Evolutionary conservation across 495 filamentous ascomycete genomes (phyloP).

Genomic region (Articulospora tetracladia): DNA sequence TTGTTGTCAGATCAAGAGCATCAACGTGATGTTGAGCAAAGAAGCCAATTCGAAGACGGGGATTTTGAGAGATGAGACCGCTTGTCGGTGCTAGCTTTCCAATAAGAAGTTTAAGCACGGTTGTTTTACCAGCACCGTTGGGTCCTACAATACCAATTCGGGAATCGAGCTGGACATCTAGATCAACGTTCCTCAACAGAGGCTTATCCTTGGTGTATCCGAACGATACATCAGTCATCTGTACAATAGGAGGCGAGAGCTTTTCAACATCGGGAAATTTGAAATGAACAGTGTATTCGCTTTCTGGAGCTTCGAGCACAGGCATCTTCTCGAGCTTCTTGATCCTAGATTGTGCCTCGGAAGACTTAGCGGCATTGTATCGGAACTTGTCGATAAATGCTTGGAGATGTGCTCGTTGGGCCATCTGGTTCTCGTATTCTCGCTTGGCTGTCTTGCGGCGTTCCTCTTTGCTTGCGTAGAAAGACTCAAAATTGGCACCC

Average conservation of each 20-base stretch:
- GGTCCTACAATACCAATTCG: conserved; percentile 98
- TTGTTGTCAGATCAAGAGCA: conserved; percentile 82
- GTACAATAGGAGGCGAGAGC: conserved; percentile 93
- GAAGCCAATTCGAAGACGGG: conserved; percentile 86
- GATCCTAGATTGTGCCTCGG: conserved; percentile 95
- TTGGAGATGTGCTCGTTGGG: conserved; percentile 79
- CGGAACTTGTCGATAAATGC: conserved; percentile 99
- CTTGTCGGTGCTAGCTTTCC: conserved; percentile 73
- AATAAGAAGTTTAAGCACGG: conserved; percentile 89
- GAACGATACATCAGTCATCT: conserved; percentile 91
- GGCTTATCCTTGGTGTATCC: conserved; percentile 80
- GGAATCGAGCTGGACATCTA: conserved; percentile 97
- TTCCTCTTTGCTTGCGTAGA: conserved; percentile 98
- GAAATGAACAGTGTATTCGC: conserved; percentile 95
- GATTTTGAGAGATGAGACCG: conserved; percentile 82
- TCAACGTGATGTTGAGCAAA: conserved; percentile 99
- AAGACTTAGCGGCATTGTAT: conserved; percentile 98
- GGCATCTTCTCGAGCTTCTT: conserved; percentile 99
- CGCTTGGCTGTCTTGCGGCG: conserved; percentile 93
- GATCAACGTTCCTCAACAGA: conserved; percentile 80
- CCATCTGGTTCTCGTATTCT: conserved; percentile 99
- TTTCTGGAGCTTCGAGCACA: conserved; percentile 82
- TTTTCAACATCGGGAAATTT: conserved; percentile 98
- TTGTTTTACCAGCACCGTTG: conserved; percentile 98
- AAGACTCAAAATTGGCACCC: conserved; percentile 94